Evolutionary conservation across 1,284 basidiomycete genomes (phyloP).

Genomic region (Acaromyces ingoldii): DNA sequence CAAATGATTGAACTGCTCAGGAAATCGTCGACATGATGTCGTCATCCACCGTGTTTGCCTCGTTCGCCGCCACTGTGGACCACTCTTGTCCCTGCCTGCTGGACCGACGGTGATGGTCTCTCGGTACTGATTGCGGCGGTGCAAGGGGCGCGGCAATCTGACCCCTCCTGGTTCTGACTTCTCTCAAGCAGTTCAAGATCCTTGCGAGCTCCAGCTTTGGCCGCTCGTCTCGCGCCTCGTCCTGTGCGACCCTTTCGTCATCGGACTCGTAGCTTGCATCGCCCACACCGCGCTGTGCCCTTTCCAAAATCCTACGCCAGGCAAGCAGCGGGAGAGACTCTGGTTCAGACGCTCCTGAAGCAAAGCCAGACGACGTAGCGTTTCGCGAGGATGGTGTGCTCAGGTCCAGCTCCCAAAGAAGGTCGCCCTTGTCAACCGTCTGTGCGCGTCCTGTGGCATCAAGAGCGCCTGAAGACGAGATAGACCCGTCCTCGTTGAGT

Average conservation of each 20-base stretch:
- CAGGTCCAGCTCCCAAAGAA: constrained; percentile 32
- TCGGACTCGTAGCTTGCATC: constrained; percentile 43
- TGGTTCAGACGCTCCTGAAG: background rate
- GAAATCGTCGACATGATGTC: too few relatives aligned
- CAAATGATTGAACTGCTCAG: too few relatives aligned
- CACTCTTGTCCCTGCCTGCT: too few relatives aligned
- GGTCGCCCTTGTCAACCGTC: background rate
- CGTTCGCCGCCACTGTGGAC: too few relatives aligned
- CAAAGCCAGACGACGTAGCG: background rate
- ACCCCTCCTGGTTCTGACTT: constrained; percentile 7
- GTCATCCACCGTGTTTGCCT: too few relatives aligned
- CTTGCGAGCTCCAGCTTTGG: constrained; percentile 25
- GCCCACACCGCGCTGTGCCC: constrained; percentile 37
- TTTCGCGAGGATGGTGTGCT: constrained; percentile 7
- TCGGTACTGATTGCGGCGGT: too few relatives aligned
- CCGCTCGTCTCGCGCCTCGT: constrained; percentile 31
- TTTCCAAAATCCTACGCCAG: constrained; percentile 39
- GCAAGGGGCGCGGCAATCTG: too few relatives aligned
- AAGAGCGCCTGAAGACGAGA: background rate
- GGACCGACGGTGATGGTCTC: too few relatives aligned
- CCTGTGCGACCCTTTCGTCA: constrained; percentile 31
- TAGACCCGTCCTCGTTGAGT: background rate
- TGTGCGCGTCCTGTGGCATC: background rate
- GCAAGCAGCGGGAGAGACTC: constrained; percentile 24
- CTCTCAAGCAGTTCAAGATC: constrained; percentile 24